phyloP scores from a whole-genome alignment of 331 rosid genomes.

The Quercus lobata region DNA sequence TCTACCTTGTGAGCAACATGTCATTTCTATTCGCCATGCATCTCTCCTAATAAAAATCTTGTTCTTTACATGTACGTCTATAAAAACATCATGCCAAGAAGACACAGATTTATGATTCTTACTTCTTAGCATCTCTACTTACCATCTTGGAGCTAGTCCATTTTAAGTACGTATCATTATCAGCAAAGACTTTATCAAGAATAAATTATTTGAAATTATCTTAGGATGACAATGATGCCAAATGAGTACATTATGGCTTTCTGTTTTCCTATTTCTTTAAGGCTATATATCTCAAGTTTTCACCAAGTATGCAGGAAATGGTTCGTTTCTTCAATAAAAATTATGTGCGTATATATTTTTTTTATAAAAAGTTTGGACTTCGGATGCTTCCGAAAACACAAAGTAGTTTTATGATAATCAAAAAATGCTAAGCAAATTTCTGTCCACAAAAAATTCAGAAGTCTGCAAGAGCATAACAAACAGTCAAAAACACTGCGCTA shows the following conservation, averaged over 20 bases:
- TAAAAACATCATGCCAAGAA: not conserved
- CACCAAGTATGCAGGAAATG: too few relatives aligned
- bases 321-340: too few relatives aligned
- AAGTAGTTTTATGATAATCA: not conserved
- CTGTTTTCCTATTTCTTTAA: not conserved
- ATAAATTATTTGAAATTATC: not conserved
- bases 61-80: not conserved
- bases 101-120: not conserved
- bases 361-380: not conserved
- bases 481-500: constrained; percentile 91
- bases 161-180: not conserved
- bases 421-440: not conserved
- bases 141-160: not conserved
- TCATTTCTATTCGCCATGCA: not conserved
- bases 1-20: not conserved
- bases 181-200: too few relatives aligned
- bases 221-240: not conserved
- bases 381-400: not conserved
- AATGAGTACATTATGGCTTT: not conserved
- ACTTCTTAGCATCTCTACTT: not conserved
- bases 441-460: constrained; percentile 14
- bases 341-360: too few relatives aligned
- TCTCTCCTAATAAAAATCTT: not conserved
- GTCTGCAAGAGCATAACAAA: constrained; percentile 9
- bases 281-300: not conserved